These are phyloP conservation scores for Aspergillus cejpii DNA, from an alignment of 2,329 filamentous ascomycete species.

Conservation along the genomic window DNA sequence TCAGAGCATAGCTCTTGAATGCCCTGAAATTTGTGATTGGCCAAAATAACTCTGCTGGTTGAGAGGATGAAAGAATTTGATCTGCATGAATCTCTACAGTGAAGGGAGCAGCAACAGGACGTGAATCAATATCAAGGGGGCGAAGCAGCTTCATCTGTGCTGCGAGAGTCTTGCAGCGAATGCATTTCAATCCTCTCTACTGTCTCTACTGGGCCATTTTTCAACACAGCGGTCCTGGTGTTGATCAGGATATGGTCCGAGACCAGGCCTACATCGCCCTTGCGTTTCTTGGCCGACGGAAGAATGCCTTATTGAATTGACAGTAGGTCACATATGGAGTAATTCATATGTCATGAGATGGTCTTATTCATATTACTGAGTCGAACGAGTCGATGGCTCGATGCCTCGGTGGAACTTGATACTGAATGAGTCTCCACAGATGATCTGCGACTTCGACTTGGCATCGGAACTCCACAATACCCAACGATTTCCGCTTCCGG, in stretches of 20 bases:
- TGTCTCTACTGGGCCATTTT: too few relatives aligned
- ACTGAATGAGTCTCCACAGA: not conserved
- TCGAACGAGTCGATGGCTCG: not conserved
- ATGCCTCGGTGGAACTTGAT: not conserved
- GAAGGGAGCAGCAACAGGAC: not conserved
- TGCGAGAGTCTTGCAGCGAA: too few relatives aligned
- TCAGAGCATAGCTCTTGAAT: not conserved
- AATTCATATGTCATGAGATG: not conserved
- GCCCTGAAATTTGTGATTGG: slow-evolving; percentile 1
- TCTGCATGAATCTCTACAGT: not conserved
- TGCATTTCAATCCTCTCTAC: too few relatives aligned
- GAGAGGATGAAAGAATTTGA: not conserved
- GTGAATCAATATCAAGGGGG: too few relatives aligned
- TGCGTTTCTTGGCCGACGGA: slow-evolving; percentile 1
- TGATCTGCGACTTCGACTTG: not conserved
- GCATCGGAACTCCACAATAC: not conserved
- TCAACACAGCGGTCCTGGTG: too few relatives aligned
- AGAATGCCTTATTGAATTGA: not conserved
- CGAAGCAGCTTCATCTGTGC: too few relatives aligned
- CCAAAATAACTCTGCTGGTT: not conserved
- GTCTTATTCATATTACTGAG: not conserved
- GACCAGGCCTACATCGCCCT: too few relatives aligned
- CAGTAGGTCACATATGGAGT: not conserved
- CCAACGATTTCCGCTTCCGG: slow-evolving; percentile 4
- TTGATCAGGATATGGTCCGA: too few relatives aligned